Evolutionary conservation across 2,329 filamentous ascomycete species (phyloP), one percentile per base, ranked within the genome.

Genomic region (Colletotrichum simmondsii): DNA sequence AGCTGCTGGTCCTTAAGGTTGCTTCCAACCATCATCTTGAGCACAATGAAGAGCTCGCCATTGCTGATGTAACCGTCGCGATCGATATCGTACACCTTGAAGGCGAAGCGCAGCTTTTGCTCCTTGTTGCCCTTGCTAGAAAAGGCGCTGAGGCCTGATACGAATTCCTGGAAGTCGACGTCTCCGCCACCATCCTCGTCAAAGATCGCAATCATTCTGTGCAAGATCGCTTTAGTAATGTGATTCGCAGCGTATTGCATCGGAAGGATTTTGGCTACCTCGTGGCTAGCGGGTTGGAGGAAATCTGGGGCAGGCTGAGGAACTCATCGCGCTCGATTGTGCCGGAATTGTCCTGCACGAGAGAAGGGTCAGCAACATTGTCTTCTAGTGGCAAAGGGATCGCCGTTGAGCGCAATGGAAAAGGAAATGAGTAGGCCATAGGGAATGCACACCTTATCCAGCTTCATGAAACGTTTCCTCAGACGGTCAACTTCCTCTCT

Each of bases 21-120:
- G 87, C 94, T 98, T 73, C 97, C 97, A 64, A 99, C 97, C 97
- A 99, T 99, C 97, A 99, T 99, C 93, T 99, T 99, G 80, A 99
- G 89, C 80, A 99, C 97, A 80, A 99, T 98, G 84, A 98, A 99
- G 64, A 99, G 90, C 87, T 99, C 97, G 79, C 97, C 97, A 84
- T 99, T 99, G 87, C 94, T 97, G 81, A 99, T 99, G 86, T 94
- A 99, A 28, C 97, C 97, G 83, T 99, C 97, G 73, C 97, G 94
- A 85, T 99, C 97, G 80, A 99, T 98, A 83, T 99, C 97, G 88
- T 99, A 99, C 74, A 99, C 97, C 85, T 98, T 98, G 91, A 99
- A 99, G 57, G 97, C 97, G 81, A 99, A 99, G 67, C 92, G 92
- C 76, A 98, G 90, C 88, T 99, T 99, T 87, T 99, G 96, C 85